Evolutionary conservation across 164 flowering plant genomes (phyloP).

Genomic region (Cinnamomum chago): DNA sequence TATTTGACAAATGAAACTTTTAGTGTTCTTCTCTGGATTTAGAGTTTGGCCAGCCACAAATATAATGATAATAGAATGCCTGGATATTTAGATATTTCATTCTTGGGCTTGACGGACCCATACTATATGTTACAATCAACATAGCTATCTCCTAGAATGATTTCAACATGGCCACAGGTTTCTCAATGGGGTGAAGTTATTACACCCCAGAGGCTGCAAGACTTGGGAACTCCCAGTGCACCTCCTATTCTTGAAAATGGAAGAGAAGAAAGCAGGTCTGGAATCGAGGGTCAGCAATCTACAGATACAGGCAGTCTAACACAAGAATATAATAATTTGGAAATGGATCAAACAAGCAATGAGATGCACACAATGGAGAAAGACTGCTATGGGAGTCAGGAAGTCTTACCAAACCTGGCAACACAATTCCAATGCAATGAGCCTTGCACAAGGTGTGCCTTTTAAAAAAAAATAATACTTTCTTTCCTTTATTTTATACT

Average conservation of each 20-base stretch:
- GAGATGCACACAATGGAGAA: slow-evolving; percentile 19
- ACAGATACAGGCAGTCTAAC: slow-evolving; percentile 4
- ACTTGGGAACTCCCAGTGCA: slow-evolving; percentile 85
- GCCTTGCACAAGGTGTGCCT: slow-evolving; percentile 32
- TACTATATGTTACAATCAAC: background rate
- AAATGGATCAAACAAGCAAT: slow-evolving; percentile 18
- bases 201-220: slow-evolving; percentile 21
- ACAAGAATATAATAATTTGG: slow-evolving; percentile 1
- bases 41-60: background rate
- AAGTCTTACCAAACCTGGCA: slow-evolving; percentile 21
- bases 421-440: slow-evolving; percentile 20
- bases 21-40: no score
- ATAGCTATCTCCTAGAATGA: background rate
- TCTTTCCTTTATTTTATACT: background rate
- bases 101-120: background rate
- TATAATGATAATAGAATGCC: background rate
- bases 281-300: slow-evolving; percentile 14
- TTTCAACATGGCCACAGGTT: slow-evolving; percentile 23
- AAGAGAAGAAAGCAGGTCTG: slow-evolving; percentile 24
- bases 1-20: no score
- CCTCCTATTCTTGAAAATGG: slow-evolving; percentile 67
- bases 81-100: background rate
- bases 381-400: slow-evolving; percentile 15
- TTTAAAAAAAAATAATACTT: no score
- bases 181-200: slow-evolving; percentile 13